Conservation (phyloP, 2,329 filamentous ascomycete genomes). For the Alternaria gansuensis region DNA sequence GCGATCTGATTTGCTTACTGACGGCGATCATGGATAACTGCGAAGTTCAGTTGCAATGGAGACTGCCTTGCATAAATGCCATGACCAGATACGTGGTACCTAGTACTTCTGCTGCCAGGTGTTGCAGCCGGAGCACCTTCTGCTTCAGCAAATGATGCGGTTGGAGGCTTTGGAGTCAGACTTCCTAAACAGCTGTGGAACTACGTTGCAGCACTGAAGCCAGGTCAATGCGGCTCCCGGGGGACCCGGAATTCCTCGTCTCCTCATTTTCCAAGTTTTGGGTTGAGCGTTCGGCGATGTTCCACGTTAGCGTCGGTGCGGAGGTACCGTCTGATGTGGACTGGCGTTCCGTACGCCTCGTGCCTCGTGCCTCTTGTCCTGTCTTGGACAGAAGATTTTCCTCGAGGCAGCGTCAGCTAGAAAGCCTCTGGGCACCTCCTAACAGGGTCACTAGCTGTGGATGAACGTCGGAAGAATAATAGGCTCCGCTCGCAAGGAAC, state of each 20-base stretch:
- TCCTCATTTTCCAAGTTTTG: conserved; percentile 6
- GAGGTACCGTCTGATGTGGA: not conserved
- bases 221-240: not conserved
- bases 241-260: not conserved
- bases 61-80: not conserved
- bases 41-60: conserved; percentile 1
- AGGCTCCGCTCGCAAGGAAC: conserved; percentile 9
- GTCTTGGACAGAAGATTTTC: not conserved
- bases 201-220: not conserved
- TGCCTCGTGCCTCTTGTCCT: not conserved
- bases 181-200: not conserved
- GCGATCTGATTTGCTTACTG: conserved; percentile 21
- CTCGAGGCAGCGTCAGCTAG: not conserved
- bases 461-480: conserved; percentile 6
- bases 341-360: not conserved
- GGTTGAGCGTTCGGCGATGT: conserved; percentile 12
- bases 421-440: not conserved
- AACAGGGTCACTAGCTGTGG: conserved; percentile 7
- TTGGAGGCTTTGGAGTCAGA: not conserved
- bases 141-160: not conserved
- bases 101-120: not conserved
- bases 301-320: conserved; percentile 1
- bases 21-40: not conserved
- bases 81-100: not conserved
- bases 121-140: not conserved